phyloP scores from a whole-genome alignment of 495 filamentous ascomycete genomes.

The Talaromyces liani region DNA sequence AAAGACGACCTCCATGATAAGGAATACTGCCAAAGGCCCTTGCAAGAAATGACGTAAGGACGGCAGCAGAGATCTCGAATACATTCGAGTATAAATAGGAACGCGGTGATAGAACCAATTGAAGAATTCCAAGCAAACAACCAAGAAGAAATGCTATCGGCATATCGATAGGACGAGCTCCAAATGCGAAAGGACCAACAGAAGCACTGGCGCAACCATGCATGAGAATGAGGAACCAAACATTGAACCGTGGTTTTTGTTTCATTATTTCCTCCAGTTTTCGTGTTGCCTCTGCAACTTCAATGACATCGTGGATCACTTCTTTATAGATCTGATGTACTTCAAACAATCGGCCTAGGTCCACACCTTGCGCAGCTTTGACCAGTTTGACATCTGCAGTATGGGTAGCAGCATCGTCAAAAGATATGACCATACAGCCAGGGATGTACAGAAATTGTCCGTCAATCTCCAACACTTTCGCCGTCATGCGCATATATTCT shows the following conservation, averaged over 20 bases:
- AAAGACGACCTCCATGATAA: conserved; percentile 49
- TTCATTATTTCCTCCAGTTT: conserved; percentile 60
- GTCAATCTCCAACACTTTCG: conserved; percentile 81
- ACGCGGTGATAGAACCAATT: conserved; percentile 69
- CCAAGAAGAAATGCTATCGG: conserved; percentile 84
- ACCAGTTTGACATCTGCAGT: conserved; percentile 92
- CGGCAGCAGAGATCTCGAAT: conserved; percentile 82
- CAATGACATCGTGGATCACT: conserved; percentile 81
- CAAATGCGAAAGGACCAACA: conserved; percentile 85
- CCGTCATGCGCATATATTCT: conserved; percentile 86
- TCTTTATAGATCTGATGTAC: conserved; percentile 89
- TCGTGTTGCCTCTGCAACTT: conserved; percentile 73
- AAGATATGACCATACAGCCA: conserved; percentile 92
- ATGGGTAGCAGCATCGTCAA: conserved; percentile 82
- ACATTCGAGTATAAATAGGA: conserved; percentile 78
- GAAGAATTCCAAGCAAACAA: conserved; percentile 70
- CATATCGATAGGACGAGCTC: conserved; percentile 78
- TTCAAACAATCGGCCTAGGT: conserved; percentile 78
- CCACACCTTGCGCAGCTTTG: conserved; percentile 64
- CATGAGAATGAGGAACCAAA: conserved; percentile 69
- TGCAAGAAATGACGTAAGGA: conserved; percentile 83
- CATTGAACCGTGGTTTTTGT: conserved; percentile 53
- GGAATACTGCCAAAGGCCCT: conserved; percentile 78
- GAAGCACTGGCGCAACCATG: conserved; percentile 76
- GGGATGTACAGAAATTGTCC: conserved; percentile 90